A percentile compares a stretch with the other conserved stretches of the same genome.
Conservation (phyloP, 345 rosid genomes). For the Linum trigynum region DNA sequence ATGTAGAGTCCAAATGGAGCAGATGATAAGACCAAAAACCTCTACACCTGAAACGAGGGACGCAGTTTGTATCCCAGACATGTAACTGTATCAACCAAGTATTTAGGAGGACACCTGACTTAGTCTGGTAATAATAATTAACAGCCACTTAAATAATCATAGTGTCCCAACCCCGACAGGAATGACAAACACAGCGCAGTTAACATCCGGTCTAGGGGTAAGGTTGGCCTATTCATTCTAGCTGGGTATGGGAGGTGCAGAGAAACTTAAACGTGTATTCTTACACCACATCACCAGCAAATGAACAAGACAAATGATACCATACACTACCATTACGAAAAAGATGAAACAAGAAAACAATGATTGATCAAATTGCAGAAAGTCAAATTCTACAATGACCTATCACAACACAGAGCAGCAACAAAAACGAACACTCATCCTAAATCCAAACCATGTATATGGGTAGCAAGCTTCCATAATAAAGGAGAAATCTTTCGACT, state of each 20-base stretch:
- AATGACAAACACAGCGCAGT: too few species aligned
- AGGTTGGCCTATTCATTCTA: background rate
- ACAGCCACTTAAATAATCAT: background rate
- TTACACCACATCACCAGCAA: background rate
- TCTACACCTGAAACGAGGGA: slow-evolving; percentile 52
- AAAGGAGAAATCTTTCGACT: slow-evolving; percentile 6
- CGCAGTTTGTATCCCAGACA: slow-evolving; percentile 43
- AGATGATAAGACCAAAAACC: slow-evolving; percentile 35
- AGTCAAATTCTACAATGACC: too few species aligned
- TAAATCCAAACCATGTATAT: background rate
- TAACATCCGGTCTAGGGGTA: too few species aligned
- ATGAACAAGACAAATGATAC: background rate
- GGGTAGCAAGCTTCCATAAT: slow-evolving; percentile 14
- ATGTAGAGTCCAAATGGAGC: slow-evolving; percentile 69
- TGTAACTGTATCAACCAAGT: slow-evolving; percentile 53
- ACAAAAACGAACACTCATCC: background rate
- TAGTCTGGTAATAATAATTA: slow-evolving; percentile 30
- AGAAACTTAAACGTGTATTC: background rate
- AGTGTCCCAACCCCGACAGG: too few species aligned
- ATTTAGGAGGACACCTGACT: slow-evolving; percentile 50
- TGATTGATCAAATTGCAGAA: too few species aligned
- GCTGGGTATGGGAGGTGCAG: background rate
- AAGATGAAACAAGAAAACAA: too few species aligned
- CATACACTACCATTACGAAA: too few species aligned
- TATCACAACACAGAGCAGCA: background rate